phyloP scores from a whole-genome alignment of 352 stramenopile species.

The Pythium dissimile region DNA sequence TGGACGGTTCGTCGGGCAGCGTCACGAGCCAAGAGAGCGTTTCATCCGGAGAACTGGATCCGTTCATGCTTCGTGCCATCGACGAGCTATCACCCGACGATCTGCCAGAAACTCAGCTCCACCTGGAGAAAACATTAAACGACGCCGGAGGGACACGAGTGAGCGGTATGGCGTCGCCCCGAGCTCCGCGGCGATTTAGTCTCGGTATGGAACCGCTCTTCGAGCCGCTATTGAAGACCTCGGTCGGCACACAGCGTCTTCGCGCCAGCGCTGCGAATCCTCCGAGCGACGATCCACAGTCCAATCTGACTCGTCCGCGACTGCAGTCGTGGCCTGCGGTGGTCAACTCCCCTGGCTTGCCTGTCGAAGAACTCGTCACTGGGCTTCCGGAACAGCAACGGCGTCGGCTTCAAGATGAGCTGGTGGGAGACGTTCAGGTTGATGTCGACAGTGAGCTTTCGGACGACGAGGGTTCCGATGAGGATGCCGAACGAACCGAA shows the following conservation, averaged over 20 bases:
- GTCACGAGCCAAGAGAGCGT: slow-evolving; percentile 14
- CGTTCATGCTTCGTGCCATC: background rate
- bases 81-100: slow-evolving; percentile 26
- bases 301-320: slow-evolving; percentile 3
- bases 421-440: slow-evolving; percentile 27
- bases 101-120: slow-evolving; percentile 16
- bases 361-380: slow-evolving; percentile 5
- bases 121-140: background rate
- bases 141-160: background rate
- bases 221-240: slow-evolving; percentile 62
- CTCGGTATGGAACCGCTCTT: slow-evolving; percentile 74
- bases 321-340: slow-evolving; percentile 9
- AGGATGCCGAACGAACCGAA: slow-evolving; percentile 11
- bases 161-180: slow-evolving; percentile 15
- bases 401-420: slow-evolving; percentile 37
- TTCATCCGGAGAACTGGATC: slow-evolving; percentile 7
- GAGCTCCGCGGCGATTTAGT: slow-evolving; percentile 32
- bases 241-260: slow-evolving; percentile 64
- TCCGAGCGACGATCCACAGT: background rate
- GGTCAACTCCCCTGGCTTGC: background rate
- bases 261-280: background rate
- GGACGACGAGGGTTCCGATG: slow-evolving; percentile 1
- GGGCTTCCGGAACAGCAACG: slow-evolving; percentile 32
- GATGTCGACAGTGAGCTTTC: slow-evolving; percentile 8
- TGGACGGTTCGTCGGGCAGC: slow-evolving; percentile 1